phyloP scores from a whole-genome alignment of 495 filamentous ascomycete species.

The Daldinia childiae region DNA sequence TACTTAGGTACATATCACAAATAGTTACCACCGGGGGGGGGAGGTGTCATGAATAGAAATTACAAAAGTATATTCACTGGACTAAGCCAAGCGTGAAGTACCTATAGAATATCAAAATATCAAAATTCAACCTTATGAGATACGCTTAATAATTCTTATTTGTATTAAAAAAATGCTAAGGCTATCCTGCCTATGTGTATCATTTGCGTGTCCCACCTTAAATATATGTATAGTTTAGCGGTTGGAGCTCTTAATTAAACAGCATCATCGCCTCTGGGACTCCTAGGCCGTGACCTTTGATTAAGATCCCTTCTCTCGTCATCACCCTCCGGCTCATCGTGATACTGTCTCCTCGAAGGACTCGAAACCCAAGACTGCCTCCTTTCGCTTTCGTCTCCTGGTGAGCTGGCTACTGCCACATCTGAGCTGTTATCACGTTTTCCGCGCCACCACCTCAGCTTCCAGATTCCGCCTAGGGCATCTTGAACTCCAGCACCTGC shows the following conservation, averaged over 20 bases:
- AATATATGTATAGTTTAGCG: slow-evolving; percentile 19
- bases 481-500: slow-evolving; percentile 50
- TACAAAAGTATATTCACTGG: not conserved
- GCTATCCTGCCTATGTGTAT: slow-evolving; percentile 37
- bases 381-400: slow-evolving; percentile 23
- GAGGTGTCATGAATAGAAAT: not conserved
- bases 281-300: slow-evolving; percentile 11
- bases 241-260: slow-evolving; percentile 32
- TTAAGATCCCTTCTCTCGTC: slow-evolving; percentile 25
- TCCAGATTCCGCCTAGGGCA: slow-evolving; percentile 50
- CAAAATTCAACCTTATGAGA: not conserved
- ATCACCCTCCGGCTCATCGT: slow-evolving; percentile 15
- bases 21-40: not conserved
- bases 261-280: slow-evolving; percentile 42
- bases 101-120: no score
- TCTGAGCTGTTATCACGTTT: slow-evolving; percentile 30
- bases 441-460: slow-evolving; percentile 53
- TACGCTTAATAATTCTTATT: slow-evolving; percentile 26
- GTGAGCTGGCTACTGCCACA: slow-evolving; percentile 34
- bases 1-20: no score
- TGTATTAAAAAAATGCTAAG: slow-evolving; percentile 19
- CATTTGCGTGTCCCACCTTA: slow-evolving; percentile 14
- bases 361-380: not conserved
- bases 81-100: not conserved
- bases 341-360: slow-evolving; percentile 12